phyloP scores from a whole-genome alignment of 768 basidiomycete genomes.

The Pleurotus giganteus region DNA sequence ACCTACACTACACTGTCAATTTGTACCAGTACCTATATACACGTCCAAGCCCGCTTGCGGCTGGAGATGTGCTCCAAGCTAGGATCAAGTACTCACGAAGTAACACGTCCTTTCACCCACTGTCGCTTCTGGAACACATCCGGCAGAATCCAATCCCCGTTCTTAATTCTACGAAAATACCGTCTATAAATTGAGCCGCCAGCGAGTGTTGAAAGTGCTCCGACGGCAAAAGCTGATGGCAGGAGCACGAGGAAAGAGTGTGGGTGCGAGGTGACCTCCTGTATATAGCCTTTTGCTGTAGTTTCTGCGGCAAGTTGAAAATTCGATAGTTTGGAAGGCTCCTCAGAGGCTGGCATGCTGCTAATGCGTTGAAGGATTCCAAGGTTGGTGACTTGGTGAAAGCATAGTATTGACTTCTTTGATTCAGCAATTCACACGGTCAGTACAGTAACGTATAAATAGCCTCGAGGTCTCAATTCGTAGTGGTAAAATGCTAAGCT shows the following conservation, averaged over 20 bases:
- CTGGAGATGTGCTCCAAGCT: background rate
- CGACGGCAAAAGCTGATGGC: constrained; percentile 38
- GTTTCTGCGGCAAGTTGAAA: background rate
- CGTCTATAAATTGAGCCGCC: constrained; percentile 41
- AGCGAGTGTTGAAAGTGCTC: constrained; percentile 33
- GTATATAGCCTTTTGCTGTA: background rate
- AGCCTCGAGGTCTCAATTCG: too few species aligned
- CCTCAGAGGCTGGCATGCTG: background rate
- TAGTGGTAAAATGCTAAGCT: too few species aligned
- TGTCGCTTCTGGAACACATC: constrained; percentile 51
- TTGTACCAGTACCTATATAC: background rate
- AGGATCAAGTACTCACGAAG: constrained; percentile 47
- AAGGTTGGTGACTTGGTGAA: background rate
- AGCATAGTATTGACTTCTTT: too few species aligned
- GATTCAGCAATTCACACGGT: background rate
- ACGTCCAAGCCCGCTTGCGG: background rate
- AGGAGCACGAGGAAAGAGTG: constrained; percentile 25
- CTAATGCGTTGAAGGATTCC: background rate
- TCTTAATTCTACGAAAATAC: constrained; percentile 58
- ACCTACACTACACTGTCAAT: constrained; percentile 54
- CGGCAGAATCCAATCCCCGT: constrained; percentile 70
- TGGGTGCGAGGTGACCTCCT: background rate
- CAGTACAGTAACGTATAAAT: too few species aligned
- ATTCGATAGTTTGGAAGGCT: background rate
- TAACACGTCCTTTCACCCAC: constrained; percentile 81